phyloP scores from a whole-genome alignment of 371 early-diverging fungal species.

The Amoeboaphelidium protococcarum region DNA sequence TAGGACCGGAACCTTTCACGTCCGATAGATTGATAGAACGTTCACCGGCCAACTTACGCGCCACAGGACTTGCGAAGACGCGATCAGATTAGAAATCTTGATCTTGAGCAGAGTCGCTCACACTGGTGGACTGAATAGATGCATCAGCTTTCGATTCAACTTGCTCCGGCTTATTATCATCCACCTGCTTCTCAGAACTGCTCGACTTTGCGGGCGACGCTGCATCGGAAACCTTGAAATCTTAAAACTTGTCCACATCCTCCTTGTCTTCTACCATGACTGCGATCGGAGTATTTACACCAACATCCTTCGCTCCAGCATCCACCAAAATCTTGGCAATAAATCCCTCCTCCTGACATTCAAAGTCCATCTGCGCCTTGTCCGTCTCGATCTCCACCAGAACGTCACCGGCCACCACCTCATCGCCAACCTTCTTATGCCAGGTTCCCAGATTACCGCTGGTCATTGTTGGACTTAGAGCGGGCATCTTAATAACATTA shows the following conservation, averaged over 20 bases:
- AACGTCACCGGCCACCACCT: slow-evolving; percentile 75
- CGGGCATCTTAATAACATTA: slow-evolving; percentile 82
- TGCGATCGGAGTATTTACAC: slow-evolving; percentile 34
- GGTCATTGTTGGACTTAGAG: slow-evolving; percentile 96
- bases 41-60: slow-evolving; percentile 60
- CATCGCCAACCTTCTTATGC: slow-evolving; percentile 86
- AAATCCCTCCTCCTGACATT: slow-evolving; percentile 93
- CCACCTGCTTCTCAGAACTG: slow-evolving; percentile 14
- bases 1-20: slow-evolving; percentile 66
- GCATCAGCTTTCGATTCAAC: no score
- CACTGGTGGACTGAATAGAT: no score
- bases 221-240: slow-evolving; percentile 30
- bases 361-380: slow-evolving; percentile 98
- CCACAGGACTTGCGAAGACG: slow-evolving; percentile 65
- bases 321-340: slow-evolving; percentile 75
- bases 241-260: slow-evolving; percentile 58
- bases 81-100: slow-evolving; percentile 19
- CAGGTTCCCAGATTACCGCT: slow-evolving; percentile 83
- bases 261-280: slow-evolving; percentile 68
- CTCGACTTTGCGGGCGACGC: slow-evolving; percentile 6
- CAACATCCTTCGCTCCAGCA: slow-evolving; percentile 1
- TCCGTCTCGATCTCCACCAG: slow-evolving; percentile 95
- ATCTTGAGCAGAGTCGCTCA: no score
- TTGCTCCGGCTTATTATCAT: no score
- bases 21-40: slow-evolving; percentile 42